A percentile compares a stretch with the other conserved stretches of the same genome.
These are phyloP conservation scores for Amesomyces nigricolor DNA, from an alignment of 2,329 filamentous ascomycete genomes.

Conservation along the genomic window DNA sequence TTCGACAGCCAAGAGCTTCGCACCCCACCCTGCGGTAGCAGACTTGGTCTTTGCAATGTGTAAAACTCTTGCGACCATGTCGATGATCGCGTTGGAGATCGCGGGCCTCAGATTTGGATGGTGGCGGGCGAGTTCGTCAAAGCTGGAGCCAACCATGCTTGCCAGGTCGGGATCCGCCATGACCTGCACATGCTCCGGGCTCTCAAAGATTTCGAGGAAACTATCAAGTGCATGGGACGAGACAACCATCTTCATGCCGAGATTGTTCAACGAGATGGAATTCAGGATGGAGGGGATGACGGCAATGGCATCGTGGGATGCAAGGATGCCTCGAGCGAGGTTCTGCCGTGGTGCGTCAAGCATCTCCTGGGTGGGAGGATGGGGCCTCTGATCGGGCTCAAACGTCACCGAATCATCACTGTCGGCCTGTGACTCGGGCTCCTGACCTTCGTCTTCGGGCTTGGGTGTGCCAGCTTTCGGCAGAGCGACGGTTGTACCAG, in stretches of 20 bases:
- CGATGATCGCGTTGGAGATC: constrained; percentile 78
- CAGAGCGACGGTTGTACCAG: constrained; percentile 43
- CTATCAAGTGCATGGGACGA: constrained; percentile 75
- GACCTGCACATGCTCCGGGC: constrained; percentile 77
- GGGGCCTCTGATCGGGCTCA: constrained; percentile 39
- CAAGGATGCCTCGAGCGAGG: constrained; percentile 68
- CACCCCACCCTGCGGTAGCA: constrained; percentile 63
- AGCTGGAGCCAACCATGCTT: constrained; percentile 69
- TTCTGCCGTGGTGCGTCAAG: constrained; percentile 41
- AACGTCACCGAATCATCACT: constrained; percentile 37
- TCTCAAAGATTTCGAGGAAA: constrained; percentile 97
- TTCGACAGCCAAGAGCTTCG: constrained; percentile 66
- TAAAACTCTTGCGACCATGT: constrained; percentile 80
- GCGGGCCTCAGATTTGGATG: constrained; percentile 76
- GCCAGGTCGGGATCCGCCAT: constrained; percentile 68
- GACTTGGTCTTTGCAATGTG: constrained; percentile 68
- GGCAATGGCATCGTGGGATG: constrained; percentile 82
- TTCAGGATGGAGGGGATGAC: constrained; percentile 84
- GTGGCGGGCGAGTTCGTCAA: constrained; percentile 92
- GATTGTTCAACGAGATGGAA: constrained; percentile 85
- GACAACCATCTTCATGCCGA: constrained; percentile 81
- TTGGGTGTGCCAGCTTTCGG: constrained; percentile 31
- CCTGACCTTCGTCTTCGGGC: constrained; percentile 30
- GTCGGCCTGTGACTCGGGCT: constrained; percentile 35
- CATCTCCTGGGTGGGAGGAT: constrained; percentile 48